These are phyloP conservation scores for Dichotomocladium elegans DNA, from an alignment of 371 early-diverging fungal genomes.

Conservation along the genomic window DNA sequence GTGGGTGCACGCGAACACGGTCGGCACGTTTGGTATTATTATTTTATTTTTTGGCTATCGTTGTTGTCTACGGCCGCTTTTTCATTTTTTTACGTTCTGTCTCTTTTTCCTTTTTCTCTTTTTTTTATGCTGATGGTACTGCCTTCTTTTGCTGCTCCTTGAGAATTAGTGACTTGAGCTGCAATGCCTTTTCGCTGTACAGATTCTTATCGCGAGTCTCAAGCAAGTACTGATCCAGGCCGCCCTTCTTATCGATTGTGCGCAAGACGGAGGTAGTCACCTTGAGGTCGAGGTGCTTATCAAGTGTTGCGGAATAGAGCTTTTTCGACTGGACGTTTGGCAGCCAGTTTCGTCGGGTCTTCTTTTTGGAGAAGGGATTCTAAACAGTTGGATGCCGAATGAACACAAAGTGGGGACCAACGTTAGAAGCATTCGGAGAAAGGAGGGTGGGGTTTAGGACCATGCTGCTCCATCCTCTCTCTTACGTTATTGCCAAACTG, in stretches of 20 bases:
- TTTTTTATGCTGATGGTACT: not conserved
- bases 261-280: conserved; percentile 72
- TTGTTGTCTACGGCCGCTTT: not conserved
- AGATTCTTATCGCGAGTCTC: conserved; percentile 67
- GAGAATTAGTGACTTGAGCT: conserved; percentile 32
- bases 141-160: conserved; percentile 2
- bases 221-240: conserved; percentile 75
- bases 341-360: conserved; percentile 78
- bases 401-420: too few species aligned
- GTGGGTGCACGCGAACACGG: too few species aligned
- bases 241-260: conserved; percentile 86
- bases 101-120: not conserved
- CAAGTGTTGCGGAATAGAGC: conserved; percentile 67
- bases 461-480: not conserved
- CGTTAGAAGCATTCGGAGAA: not conserved
- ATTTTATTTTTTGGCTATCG: not conserved
- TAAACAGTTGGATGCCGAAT: too few species aligned
- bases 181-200: conserved; percentile 49
- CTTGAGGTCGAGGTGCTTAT: conserved; percentile 54
- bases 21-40: not conserved
- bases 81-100: not conserved
- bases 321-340: conserved; percentile 76
- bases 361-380: conserved; percentile 71
- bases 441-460: not conserved
- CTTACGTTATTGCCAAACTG: conserved; percentile 78